Conservation (phyloP, 805 yeast species). For the Yamadazyma takamatsuzukensis region DNA sequence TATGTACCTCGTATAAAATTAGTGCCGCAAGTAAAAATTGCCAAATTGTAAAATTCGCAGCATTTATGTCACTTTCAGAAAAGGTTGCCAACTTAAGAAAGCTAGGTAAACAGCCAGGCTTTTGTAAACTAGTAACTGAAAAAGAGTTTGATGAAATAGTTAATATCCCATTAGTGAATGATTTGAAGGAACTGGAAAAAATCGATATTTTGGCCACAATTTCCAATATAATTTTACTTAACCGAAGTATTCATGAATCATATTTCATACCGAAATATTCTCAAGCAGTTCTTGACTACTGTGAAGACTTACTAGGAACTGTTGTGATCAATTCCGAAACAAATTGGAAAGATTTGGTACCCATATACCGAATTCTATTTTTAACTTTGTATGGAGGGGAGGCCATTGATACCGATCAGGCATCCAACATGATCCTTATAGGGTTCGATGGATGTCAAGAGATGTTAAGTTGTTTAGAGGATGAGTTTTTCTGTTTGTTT, state of each 20-base stretch:
- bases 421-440: slow-evolving; percentile 10
- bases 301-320: slow-evolving; percentile 7
- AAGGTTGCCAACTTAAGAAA: slow-evolving; percentile 12
- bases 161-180: slow-evolving; percentile 5
- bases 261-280: slow-evolving; percentile 20
- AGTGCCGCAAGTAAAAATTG: no score
- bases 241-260: slow-evolving; percentile 16
- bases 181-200: no score
- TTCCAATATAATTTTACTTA: slow-evolving; percentile 23
- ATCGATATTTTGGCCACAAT: slow-evolving; percentile 17
- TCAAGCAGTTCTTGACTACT: slow-evolving; percentile 7
- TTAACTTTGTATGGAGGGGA: slow-evolving; percentile 22
- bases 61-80: no score
- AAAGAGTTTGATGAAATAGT: slow-evolving; percentile 11
- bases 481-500: slow-evolving; percentile 9
- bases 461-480: slow-evolving; percentile 2
- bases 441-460: slow-evolving; percentile 15
- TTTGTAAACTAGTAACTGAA: slow-evolving; percentile 10
- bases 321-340: slow-evolving; percentile 1
- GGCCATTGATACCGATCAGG: slow-evolving; percentile 9
- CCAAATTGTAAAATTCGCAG: no score
- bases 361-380: slow-evolving; percentile 21
- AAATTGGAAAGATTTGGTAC: slow-evolving; percentile 15
- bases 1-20: no score
- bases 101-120: slow-evolving; percentile 14